phyloP scores from a whole-genome alignment of 352 stramenopile genomes.

The Phytophthora fragariae region DNA sequence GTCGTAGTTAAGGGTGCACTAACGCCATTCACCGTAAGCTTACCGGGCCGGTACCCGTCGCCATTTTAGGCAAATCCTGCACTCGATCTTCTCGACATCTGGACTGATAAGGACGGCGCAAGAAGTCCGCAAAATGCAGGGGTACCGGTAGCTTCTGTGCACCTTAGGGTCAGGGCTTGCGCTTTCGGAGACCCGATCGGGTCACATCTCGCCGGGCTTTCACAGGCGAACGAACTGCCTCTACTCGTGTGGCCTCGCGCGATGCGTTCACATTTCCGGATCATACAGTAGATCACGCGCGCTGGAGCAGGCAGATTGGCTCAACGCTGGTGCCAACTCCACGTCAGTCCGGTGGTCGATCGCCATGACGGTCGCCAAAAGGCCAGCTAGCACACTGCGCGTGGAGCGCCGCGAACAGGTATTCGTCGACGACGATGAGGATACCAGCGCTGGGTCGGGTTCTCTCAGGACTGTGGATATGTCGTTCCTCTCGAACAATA shows the following conservation, averaged over 20 bases:
- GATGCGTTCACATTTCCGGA: conserved; percentile 15
- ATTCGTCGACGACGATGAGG: conserved; percentile 13
- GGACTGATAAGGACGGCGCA: conserved; percentile 33
- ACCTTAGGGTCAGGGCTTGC: conserved; percentile 15
- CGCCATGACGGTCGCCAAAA: conserved; percentile 16
- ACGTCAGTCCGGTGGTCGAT: conserved; percentile 16
- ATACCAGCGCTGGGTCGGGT: conserved; percentile 1
- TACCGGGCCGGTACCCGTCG: neutral
- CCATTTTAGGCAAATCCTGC: conserved; percentile 25
- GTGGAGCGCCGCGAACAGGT: conserved; percentile 14
- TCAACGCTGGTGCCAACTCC: conserved; percentile 4
- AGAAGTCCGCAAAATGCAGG: conserved; percentile 5
- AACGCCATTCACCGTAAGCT: too few relatives aligned
- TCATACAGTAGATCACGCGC: conserved; percentile 23
- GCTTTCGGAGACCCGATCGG: conserved; percentile 34
- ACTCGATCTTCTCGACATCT: conserved; percentile 32
- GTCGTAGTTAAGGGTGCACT: too few relatives aligned
- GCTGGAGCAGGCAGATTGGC: conserved; percentile 13
- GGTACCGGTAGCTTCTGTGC: conserved; percentile 18
- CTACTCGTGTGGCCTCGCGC: conserved; percentile 21
- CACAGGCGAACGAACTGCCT: conserved; percentile 35
- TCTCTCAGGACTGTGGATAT: conserved; percentile 34
- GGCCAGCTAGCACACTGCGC: neutral
- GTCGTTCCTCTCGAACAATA: conserved; percentile 44
- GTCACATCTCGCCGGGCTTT: conserved; percentile 27